Base-by-base conservation (phyloP, 1,284 basidiomycete species). In the Heterobasidion annosum region DNA sequence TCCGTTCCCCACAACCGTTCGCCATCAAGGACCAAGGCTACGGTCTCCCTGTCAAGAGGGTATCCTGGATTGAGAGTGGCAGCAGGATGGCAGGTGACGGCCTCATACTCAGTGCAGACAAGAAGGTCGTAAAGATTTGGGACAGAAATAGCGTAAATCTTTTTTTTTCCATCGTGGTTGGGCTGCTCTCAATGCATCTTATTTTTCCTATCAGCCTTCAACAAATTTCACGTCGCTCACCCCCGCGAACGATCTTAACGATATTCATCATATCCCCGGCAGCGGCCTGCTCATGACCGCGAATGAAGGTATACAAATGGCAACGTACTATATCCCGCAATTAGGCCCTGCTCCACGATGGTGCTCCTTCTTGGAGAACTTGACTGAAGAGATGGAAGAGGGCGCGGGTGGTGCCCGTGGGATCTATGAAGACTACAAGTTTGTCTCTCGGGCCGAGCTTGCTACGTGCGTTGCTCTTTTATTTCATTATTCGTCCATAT, bases 11-110 rank as follows among this genome's bases (percentile, higher is more conserved):
- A 5, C 79, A 79, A 25, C 88, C 92, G 8, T 94, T 91, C 62
- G 91, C 91, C 2, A 72, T 85, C 57, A 99, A 99, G 67, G 97
- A 99, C 67, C 96, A 99, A 70, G 97, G 97, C 1, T 99, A 99
- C 64, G 94, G 96, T 2, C 72, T 99, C 45, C 89, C 95, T 0
- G 81, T 99, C 50, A 91, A 90, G 66, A 88, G 79, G 54, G 81
- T 99, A 2, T 71, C 78, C 35, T 99, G 97, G 97, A 83, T 98
- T 32, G 89, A 94, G 62, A 93, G 91, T 40, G 87, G 90, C 10
- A 79, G 75, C 53, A 75, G 82, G 48, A 90, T 94, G 73, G 86
- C 89, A 1, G 90, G 92, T 44, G 91, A 95, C 60, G 88, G 91
- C 1, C 80, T 94, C 68, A 81, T 98, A 10, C 74, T 95, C 47